phyloP scores from a whole-genome alignment of 768 basidiomycete species.

The Podaxis rugospora region DNA sequence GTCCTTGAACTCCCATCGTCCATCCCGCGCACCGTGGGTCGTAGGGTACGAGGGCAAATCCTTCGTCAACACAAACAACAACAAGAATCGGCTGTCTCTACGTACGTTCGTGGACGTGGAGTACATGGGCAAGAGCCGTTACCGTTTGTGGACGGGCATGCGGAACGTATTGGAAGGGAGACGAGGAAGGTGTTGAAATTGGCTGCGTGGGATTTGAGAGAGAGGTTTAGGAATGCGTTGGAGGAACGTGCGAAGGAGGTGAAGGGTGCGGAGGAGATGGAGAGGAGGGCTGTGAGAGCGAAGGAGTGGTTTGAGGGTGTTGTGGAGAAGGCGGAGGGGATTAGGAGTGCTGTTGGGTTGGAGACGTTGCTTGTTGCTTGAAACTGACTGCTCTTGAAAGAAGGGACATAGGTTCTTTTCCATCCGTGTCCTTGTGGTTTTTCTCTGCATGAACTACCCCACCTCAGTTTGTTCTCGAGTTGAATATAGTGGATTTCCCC shows the following conservation, averaged over 20 bases:
- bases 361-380: slow-evolving; percentile 24
- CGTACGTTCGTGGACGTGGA: slow-evolving; percentile 22
- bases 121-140: slow-evolving; percentile 43
- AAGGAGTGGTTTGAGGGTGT: slow-evolving; percentile 66
- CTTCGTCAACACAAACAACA: slow-evolving; percentile 19
- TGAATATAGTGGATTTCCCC: neutral
- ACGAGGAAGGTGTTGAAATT: slow-evolving; percentile 90
- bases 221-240: slow-evolving; percentile 75
- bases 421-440: neutral
- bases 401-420: slow-evolving; percentile 1
- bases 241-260: slow-evolving; percentile 81
- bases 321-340: slow-evolving; percentile 38
- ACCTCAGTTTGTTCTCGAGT: neutral
- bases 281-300: slow-evolving; percentile 66
- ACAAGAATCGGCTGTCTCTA: neutral
- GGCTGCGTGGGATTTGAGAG: slow-evolving; percentile 86
- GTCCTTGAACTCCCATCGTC: slow-evolving; percentile 84
- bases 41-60: slow-evolving; percentile 70
- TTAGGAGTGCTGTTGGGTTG: slow-evolving; percentile 31
- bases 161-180: slow-evolving; percentile 71
- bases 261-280: slow-evolving; percentile 66
- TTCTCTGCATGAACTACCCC: neutral
- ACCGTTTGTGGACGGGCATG: slow-evolving; percentile 63
- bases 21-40: slow-evolving; percentile 86
- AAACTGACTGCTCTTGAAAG: slow-evolving; percentile 2